Evolutionary conservation across 2,329 filamentous ascomycete species (phyloP).

Genomic region (Alternaria alternata): DNA sequence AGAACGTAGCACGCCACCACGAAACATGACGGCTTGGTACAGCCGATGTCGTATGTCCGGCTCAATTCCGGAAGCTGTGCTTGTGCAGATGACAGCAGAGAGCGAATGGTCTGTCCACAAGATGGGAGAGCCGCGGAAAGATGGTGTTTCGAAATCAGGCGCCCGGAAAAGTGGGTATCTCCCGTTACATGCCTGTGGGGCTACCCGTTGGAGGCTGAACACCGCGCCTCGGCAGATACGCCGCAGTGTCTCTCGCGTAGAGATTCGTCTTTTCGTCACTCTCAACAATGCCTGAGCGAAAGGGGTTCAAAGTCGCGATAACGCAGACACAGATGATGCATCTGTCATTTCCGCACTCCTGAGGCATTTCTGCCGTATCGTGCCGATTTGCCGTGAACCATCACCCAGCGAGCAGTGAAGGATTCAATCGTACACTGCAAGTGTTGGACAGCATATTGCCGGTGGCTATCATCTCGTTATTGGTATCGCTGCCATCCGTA

Average conservation of each 20-base stretch:
- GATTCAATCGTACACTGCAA: not conserved
- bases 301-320: not conserved
- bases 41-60: constrained; percentile 17
- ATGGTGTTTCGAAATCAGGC: constrained; percentile 29
- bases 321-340: not conserved
- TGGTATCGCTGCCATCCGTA: not conserved
- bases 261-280: not conserved
- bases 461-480: not conserved
- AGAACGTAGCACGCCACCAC: constrained; percentile 23
- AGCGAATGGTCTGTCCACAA: not conserved
- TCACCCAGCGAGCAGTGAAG: not conserved
- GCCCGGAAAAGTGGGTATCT: constrained; percentile 21
- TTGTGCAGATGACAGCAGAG: not conserved
- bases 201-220: constrained; percentile 11
- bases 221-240: constrained; percentile 11
- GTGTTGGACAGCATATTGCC: not conserved
- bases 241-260: not conserved
- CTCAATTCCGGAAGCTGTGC: constrained; percentile 15
- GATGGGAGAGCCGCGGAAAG: constrained; percentile 17
- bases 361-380: not conserved
- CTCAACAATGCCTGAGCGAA: constrained; percentile 1
- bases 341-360: constrained; percentile 4
- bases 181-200: constrained; percentile 24
- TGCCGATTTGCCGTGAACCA: not conserved
- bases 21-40: constrained; percentile 29